Evolutionary conservation across 2,329 filamentous ascomycete genomes (phyloP), one percentile per base, ranked within the genome.

Genomic region (Magnaporthales sp.): DNA sequence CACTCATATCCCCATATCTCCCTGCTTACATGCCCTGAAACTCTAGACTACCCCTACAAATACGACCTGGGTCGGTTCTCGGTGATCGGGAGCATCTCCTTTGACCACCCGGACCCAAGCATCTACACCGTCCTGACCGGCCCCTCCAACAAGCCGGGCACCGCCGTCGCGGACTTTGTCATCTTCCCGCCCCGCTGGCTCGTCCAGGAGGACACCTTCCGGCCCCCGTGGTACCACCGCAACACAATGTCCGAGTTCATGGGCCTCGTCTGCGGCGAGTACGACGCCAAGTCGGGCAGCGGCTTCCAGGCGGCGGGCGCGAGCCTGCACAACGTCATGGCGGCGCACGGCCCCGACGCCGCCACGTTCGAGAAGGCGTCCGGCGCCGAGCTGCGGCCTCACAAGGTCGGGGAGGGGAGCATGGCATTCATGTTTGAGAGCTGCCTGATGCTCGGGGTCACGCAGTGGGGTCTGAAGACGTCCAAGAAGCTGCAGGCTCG

Each of bases 31-130:
- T n/a, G n/a, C n/a, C n/a, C n/a, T n/a, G n/a, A n/a, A n/a, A n/a
- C n/a, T n/a, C n/a, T 87, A 69, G 93, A 92, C 77, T 89, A 90
- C 68, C 91, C 91, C 0, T 92, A 87, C 83, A 93, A 93, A 77
- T 93, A 93, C 78, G 91, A 93, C 72, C 83, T 93, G 0, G 89
- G 88, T 29, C 86, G 89, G 32, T 93, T 92, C 81, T 90, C 89
- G 77, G 87, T 86, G 60, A 87, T 93, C 61, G 91, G 90, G 24
- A 87, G 83, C 66, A 87, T 91, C 70, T 89, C 86, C 8, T 91
- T 86, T 73, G 91, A 93, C 75, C 91, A 93, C 73, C 90, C 90
- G 0, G 91, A 93, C 73, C 91, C 91, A 0, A 88, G 84, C 69
- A 92, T 93, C 75, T 93, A 89, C 78, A 92, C 87, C 0, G 89